Evolutionary conservation across 2,329 filamentous ascomycete species (phyloP).

Genomic region (Cladosporium oxysporum): DNA sequence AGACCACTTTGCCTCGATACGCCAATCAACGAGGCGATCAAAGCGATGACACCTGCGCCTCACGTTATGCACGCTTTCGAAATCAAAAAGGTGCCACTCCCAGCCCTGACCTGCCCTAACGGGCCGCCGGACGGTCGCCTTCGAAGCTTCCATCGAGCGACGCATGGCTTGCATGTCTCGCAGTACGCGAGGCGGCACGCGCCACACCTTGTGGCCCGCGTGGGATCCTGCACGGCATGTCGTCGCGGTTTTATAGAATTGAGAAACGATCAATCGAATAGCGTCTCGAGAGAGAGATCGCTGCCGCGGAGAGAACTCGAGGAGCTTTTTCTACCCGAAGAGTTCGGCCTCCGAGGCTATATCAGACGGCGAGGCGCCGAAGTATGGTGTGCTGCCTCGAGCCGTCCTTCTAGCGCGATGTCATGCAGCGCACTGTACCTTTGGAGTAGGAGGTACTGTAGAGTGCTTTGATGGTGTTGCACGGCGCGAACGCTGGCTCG

Average conservation of each 20-base stretch:
- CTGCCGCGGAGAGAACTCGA: background rate
- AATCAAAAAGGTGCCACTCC: background rate
- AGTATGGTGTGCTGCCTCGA: no score
- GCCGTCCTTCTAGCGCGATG: slow-evolving; percentile 4
- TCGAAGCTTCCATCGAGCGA: slow-evolving; percentile 4
- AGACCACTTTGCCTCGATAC: background rate
- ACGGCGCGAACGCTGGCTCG: slow-evolving; percentile 4
- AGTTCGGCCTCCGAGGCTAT: background rate
- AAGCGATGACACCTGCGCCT: background rate
- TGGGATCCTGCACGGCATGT: background rate
- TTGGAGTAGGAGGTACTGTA: background rate
- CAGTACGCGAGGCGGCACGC: slow-evolving; percentile 4
- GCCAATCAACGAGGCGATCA: background rate
- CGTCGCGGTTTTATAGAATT: background rate
- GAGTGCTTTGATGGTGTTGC: background rate
- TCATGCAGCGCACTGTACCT: slow-evolving; percentile 1
- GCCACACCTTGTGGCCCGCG: background rate
- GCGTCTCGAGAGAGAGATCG: background rate
- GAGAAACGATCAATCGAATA: background rate
- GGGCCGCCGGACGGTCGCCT: background rate
- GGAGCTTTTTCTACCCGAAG: background rate
- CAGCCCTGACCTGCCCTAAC: background rate
- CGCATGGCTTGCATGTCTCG: slow-evolving; percentile 11
- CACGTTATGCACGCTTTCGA: background rate
- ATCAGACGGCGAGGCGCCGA: background rate